Conservation (phyloP, 1,284 basidiomycete genomes). For the Fomitopsis palustris region DNA sequence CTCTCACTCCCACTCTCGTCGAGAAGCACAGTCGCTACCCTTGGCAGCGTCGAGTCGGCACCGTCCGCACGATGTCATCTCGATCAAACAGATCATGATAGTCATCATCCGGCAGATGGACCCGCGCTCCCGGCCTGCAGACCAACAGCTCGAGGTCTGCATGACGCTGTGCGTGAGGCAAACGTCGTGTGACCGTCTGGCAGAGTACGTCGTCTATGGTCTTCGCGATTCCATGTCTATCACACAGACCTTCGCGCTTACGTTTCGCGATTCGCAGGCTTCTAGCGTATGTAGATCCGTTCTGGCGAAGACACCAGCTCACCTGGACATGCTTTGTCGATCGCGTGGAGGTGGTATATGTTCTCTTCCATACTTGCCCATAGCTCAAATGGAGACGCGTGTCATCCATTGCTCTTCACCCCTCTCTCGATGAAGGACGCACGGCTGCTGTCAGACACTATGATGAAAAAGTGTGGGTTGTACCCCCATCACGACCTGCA, state of each 20-base stretch:
- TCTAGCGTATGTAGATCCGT: background rate
- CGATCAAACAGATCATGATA: slow-evolving; percentile 1
- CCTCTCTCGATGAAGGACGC: no score
- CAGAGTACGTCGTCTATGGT: background rate
- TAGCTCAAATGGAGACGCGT: background rate
- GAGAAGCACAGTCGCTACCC: background rate
- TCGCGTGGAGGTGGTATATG: background rate
- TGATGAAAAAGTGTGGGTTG: no score
- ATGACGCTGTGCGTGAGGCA: background rate
- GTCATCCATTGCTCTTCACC: no score
- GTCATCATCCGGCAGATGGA: background rate
- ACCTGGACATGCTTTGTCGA: background rate
- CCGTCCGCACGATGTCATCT: background rate
- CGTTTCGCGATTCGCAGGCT: background rate
- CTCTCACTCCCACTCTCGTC: background rate
- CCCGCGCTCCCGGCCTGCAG: background rate
- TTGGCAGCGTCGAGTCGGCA: background rate
- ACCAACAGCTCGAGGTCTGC: background rate
- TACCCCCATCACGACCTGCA: no score
- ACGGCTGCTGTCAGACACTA: no score
- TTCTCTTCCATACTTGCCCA: background rate
- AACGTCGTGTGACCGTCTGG: background rate
- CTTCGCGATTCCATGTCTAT: background rate
- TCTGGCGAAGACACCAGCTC: background rate
- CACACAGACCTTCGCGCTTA: background rate